phyloP scores from a whole-genome alignment of 805 yeast genomes.

The Candida dendrica region DNA sequence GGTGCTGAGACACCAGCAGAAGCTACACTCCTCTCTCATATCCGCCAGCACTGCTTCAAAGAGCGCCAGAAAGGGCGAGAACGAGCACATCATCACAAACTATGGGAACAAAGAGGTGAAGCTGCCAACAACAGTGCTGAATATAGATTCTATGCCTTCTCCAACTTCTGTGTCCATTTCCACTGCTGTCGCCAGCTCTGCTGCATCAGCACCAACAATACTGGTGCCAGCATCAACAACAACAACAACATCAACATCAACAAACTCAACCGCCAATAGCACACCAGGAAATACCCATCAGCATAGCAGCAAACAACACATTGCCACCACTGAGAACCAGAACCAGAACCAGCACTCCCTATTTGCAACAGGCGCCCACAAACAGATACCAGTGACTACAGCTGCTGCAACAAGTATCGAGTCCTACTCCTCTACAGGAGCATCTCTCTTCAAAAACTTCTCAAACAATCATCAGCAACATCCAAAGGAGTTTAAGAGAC shows the following conservation, averaged over 20 bases:
- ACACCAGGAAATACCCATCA: too few species aligned
- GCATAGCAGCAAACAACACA: too few species aligned
- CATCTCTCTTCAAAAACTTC: too few species aligned
- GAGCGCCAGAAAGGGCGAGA: constrained; percentile 19
- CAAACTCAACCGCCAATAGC: too few species aligned
- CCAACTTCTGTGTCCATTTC: too few species aligned
- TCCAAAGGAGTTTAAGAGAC: constrained; percentile 17
- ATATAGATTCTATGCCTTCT: neutral
- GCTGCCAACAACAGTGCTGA: constrained; percentile 23
- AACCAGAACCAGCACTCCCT: too few species aligned
- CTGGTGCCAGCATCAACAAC: neutral
- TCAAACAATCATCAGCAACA: neutral
- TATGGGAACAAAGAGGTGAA: constrained; percentile 31
- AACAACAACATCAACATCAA: neutral
- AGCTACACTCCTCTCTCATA: constrained; percentile 57
- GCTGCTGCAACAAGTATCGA: too few species aligned
- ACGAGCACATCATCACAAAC: constrained; percentile 29
- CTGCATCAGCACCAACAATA: too few species aligned
- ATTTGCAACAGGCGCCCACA: too few species aligned
- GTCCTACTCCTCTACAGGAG: neutral
- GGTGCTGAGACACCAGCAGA: constrained; percentile 90
- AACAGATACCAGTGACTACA: too few species aligned
- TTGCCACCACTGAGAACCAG: too few species aligned
- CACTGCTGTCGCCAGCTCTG: too few species aligned
- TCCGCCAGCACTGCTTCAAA: constrained; percentile 41